phyloP scores from a whole-genome alignment of 768 basidiomycete genomes.

The Crepidotus variabilis region DNA sequence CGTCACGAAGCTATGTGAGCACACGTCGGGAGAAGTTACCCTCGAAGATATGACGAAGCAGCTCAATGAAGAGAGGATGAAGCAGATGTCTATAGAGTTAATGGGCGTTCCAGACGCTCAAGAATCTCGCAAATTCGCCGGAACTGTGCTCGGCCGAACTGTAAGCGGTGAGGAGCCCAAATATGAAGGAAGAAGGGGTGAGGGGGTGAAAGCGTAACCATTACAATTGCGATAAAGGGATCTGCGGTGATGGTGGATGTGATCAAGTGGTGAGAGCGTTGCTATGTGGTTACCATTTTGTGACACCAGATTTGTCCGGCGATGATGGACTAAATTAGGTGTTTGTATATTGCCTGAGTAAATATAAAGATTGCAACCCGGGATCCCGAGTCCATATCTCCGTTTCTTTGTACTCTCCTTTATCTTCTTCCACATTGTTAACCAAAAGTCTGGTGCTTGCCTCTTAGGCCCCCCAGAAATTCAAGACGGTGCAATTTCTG shows the following conservation, averaged over 20 bases:
- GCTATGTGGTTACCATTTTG: neutral
- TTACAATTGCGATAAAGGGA: neutral
- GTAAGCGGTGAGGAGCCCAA: neutral
- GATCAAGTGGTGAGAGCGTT: neutral
- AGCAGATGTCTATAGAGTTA: slow-evolving; percentile 41
- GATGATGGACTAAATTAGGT: neutral
- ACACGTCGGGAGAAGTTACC: slow-evolving; percentile 27
- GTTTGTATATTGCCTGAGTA: neutral
- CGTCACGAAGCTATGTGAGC: slow-evolving; percentile 28
- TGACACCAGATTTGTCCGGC: neutral
- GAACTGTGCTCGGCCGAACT: neutral
- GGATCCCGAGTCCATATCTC: neutral
- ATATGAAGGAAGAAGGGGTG: slow-evolving; percentile 2
- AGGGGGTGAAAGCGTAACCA: neutral
- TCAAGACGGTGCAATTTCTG: neutral
- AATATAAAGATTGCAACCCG: neutral
- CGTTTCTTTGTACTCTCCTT: neutral
- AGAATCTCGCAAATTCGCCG: slow-evolving; percentile 10
- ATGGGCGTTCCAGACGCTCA: slow-evolving; percentile 11
- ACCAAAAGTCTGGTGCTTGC: neutral
- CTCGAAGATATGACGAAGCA: slow-evolving; percentile 30
- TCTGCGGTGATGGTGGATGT: neutral
- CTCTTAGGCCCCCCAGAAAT: neutral
- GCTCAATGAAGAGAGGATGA: slow-evolving; percentile 38
- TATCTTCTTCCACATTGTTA: neutral